Evolutionary conservation across 202 grass and related monocot species (phyloP).

Genomic region (Setaria italica): DNA sequence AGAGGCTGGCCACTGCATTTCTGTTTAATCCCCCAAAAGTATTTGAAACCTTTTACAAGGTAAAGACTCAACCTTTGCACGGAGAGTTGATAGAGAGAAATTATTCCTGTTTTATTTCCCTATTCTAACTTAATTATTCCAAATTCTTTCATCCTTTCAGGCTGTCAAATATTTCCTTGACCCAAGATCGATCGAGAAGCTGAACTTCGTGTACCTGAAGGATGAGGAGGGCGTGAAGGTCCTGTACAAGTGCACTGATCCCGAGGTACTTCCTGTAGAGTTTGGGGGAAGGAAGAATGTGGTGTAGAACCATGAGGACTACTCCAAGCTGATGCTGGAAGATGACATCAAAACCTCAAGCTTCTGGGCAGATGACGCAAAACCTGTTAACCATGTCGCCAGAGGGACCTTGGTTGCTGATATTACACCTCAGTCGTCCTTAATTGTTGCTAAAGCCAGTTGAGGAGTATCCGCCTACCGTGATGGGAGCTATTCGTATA

Average conservation of each 20-base stretch:
- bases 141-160: too few relatives aligned
- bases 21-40: conserved; percentile 84
- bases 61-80: neutral
- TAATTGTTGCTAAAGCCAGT: too few relatives aligned
- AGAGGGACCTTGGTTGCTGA: too few relatives aligned
- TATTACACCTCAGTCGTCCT: too few relatives aligned
- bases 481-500: neutral
- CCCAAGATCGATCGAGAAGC: too few relatives aligned
- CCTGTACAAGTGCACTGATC: conserved; percentile 66
- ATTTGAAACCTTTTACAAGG: conserved; percentile 92
- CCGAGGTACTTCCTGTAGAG: conserved; percentile 61
- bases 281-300: conserved; percentile 69
- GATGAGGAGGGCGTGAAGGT: conserved; percentile 39
- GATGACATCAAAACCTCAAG: conserved; percentile 29
- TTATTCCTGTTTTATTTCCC: neutral
- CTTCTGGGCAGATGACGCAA: too few relatives aligned
- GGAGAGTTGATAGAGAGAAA: neutral
- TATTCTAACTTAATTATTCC: too few relatives aligned
- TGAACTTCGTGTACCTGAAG: too few relatives aligned
- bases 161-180: too few relatives aligned
- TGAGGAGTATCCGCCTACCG: too few relatives aligned
- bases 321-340: conserved; percentile 72
- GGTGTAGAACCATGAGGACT: conserved; percentile 75
- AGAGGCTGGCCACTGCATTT: conserved; percentile 73
- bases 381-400: too few relatives aligned